These are phyloP conservation scores for Epichloe gansuensis DNA, from an alignment of 2,329 filamentous ascomycete species.

Conservation along the genomic window DNA sequence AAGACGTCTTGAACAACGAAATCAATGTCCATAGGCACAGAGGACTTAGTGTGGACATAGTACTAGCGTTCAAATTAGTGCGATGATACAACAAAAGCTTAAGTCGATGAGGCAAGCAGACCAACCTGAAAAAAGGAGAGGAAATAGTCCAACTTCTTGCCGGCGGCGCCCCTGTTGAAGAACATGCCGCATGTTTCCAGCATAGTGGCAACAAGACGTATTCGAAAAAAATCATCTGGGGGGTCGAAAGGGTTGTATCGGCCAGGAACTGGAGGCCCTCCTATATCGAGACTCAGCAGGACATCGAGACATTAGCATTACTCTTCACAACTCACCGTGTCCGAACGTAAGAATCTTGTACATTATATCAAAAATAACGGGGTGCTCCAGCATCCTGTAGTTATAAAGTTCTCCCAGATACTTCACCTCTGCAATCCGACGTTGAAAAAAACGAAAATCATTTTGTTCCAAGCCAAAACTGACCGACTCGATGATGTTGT, in stretches of 20 bases:
- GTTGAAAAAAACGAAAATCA: constrained; percentile 95
- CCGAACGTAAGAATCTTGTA: constrained; percentile 93
- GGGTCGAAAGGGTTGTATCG: constrained; percentile 67
- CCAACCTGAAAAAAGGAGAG: constrained; percentile 82
- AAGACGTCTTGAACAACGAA: constrained; percentile 93
- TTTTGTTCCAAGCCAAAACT: constrained; percentile 83
- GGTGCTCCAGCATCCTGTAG: constrained; percentile 91
- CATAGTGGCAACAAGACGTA: constrained; percentile 77
- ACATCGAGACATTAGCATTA: neutral
- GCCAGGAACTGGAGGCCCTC: constrained; percentile 69
- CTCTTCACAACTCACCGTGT: constrained; percentile 42
- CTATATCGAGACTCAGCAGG: constrained; percentile 21
- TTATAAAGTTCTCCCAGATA: constrained; percentile 96
- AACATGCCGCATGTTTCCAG: constrained; percentile 94
- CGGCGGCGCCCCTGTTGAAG: constrained; percentile 83
- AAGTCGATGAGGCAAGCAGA: neutral
- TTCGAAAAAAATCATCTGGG: constrained; percentile 94
- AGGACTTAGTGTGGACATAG: constrained; percentile 82
- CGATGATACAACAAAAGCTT: neutral
- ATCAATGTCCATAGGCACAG: constrained; percentile 90
- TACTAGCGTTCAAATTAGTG: constrained; percentile 40
- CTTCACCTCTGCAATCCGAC: constrained; percentile 87
- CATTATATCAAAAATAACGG: constrained; percentile 86
- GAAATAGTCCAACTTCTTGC: constrained; percentile 97
- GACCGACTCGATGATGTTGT: constrained; percentile 81